A percentile compares a stretch with the other conserved stretches of the same genome.
Conservation (phyloP, 345 rosid species). For the Citropsis articulata region DNA sequence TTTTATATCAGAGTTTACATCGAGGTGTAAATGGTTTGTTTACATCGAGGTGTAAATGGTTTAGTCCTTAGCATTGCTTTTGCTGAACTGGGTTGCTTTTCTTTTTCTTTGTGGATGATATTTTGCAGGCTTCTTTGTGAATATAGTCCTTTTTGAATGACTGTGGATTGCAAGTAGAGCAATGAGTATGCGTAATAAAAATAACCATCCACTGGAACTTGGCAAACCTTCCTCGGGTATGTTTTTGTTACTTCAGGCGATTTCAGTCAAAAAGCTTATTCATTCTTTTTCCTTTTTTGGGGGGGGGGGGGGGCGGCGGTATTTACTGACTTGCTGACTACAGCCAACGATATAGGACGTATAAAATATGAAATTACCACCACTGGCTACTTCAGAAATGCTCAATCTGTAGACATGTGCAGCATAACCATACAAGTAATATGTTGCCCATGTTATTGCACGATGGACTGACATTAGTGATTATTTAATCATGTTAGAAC, state of each 20-base stretch:
- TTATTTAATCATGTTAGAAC: background rate
- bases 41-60: background rate
- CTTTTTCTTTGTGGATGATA: background rate
- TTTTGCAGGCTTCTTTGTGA: conserved; percentile 15
- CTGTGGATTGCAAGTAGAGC: conserved; percentile 37
- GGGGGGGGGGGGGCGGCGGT: no score
- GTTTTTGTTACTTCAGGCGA: background rate
- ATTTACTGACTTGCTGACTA: background rate
- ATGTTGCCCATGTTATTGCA: background rate
- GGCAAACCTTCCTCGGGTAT: conserved; percentile 57
- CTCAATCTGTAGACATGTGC: background rate
- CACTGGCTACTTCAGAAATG: background rate
- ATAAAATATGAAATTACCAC: background rate
- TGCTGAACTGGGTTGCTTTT: background rate
- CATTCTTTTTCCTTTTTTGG: background rate
- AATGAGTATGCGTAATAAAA: conserved; percentile 51
- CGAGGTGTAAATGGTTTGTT: background rate
- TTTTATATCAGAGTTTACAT: background rate
- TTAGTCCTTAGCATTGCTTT: background rate
- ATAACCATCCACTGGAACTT: conserved; percentile 40
- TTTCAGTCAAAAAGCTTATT: background rate
- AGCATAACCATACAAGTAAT: background rate
- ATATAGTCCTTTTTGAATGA: conserved; percentile 39
- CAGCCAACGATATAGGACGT: background rate
- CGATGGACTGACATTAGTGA: background rate